Conservation (phyloP, 306 rosid species). For the Vigna trinervia region DNA sequence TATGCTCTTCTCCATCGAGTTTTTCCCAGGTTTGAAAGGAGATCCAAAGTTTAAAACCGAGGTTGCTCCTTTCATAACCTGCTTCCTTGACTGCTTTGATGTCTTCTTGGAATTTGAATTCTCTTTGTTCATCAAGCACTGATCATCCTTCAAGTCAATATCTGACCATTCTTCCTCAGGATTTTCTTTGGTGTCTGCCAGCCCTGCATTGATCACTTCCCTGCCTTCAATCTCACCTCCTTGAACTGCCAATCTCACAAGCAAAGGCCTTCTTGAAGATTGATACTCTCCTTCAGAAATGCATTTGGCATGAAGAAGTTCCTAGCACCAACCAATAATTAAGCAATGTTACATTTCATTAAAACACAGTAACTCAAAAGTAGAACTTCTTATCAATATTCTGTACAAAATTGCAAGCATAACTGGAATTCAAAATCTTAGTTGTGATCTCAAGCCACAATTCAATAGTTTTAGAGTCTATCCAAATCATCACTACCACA, state of each 20-base stretch:
- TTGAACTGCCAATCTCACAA: conserved; percentile 69
- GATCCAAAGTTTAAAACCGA: conserved; percentile 66
- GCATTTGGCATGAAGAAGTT: conserved; percentile 80
- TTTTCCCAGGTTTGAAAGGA: conserved; percentile 57
- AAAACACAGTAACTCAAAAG: neutral
- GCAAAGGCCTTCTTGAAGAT: conserved; percentile 77
- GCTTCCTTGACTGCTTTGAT: conserved; percentile 58
- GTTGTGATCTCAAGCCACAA: neutral
- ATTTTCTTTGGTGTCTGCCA: conserved; percentile 49
- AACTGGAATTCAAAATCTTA: no score
- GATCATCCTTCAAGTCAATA: conserved; percentile 84
- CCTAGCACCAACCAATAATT: conserved; percentile 49
- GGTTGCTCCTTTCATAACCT: conserved; percentile 64
- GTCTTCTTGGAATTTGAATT: conserved; percentile 61
- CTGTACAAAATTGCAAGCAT: neutral
- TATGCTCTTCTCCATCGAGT: conserved; percentile 69
- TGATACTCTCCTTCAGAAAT: conserved; percentile 79
- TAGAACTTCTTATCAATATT: neutral
- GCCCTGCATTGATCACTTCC: conserved; percentile 56
- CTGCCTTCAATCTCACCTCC: conserved; percentile 75
- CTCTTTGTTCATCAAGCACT: conserved; percentile 54
- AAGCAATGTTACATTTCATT: neutral
- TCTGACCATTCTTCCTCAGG: conserved; percentile 81
- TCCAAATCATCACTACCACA: no score
- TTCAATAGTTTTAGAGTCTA: neutral